Conservation (phyloP, 768 basidiomycete species). For the Leucosporidium creatinivorum region DNA sequence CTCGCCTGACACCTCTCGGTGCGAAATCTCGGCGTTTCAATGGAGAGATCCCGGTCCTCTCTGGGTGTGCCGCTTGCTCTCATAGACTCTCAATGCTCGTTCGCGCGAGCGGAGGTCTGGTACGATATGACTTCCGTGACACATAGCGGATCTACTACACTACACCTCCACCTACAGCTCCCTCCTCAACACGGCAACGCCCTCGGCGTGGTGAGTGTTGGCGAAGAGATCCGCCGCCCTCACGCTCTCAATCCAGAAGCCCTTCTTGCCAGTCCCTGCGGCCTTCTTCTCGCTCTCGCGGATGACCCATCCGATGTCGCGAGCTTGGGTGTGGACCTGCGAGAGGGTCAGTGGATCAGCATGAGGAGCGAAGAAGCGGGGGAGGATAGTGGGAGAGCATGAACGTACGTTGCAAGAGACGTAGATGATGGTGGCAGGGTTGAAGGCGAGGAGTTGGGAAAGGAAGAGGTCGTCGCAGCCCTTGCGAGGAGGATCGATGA, state of each 20-base stretch:
- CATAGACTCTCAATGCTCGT: no score
- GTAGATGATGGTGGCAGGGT: slow-evolving; percentile 52
- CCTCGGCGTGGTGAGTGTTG: slow-evolving; percentile 90
- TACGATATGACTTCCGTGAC: no score
- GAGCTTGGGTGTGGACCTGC: slow-evolving; percentile 37
- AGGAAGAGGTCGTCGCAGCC: slow-evolving; percentile 73
- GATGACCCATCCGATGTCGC: slow-evolving; percentile 72
- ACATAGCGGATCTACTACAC: no score
- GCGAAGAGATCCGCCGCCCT: slow-evolving; percentile 92
- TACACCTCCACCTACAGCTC: slow-evolving; percentile 11
- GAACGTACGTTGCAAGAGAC: slow-evolving; percentile 32
- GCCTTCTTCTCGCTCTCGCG: slow-evolving; percentile 45
- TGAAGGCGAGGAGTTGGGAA: slow-evolving; percentile 66
- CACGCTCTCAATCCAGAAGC: slow-evolving; percentile 73
- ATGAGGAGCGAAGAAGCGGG: not conserved
- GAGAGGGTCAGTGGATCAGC: not conserved
- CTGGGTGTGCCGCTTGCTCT: no score
- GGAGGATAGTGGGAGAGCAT: not conserved
- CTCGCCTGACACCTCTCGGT: no score
- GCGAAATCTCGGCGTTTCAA: no score
- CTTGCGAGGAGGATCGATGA: slow-evolving; percentile 89
- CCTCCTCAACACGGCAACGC: slow-evolving; percentile 46
- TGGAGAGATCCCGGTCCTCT: no score
- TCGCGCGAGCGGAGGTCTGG: no score
- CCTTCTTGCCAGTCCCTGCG: slow-evolving; percentile 43